A percentile compares a stretch with the other conserved stretches of the same genome.
phyloP scores from a whole-genome alignment of 441 rosid genomes.

The Mallotus japonicus region DNA sequence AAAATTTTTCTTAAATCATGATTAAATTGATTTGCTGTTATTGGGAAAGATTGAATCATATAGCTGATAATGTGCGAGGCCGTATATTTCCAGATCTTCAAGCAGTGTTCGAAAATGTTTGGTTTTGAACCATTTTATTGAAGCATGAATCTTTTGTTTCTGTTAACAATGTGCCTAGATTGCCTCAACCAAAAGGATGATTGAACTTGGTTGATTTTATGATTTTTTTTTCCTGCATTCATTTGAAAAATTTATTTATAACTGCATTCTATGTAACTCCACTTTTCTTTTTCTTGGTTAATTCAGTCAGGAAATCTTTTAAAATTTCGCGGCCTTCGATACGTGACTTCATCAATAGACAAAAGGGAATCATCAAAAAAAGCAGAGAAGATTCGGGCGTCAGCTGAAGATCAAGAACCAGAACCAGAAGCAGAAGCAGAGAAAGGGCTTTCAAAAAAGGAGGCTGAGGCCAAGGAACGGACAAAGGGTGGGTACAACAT shows the following conservation, averaged over 20 bases:
- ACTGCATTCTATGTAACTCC: too few relatives aligned
- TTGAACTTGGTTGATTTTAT: too few relatives aligned
- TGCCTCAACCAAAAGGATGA: not conserved
- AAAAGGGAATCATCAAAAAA: conserved; percentile 51
- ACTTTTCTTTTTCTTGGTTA: not conserved
- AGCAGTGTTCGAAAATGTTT: too few relatives aligned
- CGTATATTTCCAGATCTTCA: too few relatives aligned
- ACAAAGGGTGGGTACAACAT: conserved; percentile 39
- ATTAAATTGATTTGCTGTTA: too few relatives aligned
- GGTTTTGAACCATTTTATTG: not conserved
- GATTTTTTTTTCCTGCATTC: too few relatives aligned
- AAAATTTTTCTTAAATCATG: too few relatives aligned
- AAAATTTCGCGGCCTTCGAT: conserved; percentile 53
- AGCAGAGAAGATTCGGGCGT: conserved; percentile 37
- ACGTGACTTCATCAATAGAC: conserved; percentile 77
- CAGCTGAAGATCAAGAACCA: conserved; percentile 40
- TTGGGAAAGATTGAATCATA: too few relatives aligned
- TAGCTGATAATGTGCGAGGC: too few relatives aligned
- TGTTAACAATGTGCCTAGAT: not conserved
- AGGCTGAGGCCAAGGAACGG: conserved; percentile 35
- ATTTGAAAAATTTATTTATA: too few relatives aligned
- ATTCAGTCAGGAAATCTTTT: conserved; percentile 66
- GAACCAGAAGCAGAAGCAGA: conserved; percentile 31
- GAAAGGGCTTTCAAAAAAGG: conserved; percentile 25
- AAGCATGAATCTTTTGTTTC: not conserved